Evolutionary conservation across 306 rosid species (phyloP).

Genomic region (Acacia melanoxylon): DNA sequence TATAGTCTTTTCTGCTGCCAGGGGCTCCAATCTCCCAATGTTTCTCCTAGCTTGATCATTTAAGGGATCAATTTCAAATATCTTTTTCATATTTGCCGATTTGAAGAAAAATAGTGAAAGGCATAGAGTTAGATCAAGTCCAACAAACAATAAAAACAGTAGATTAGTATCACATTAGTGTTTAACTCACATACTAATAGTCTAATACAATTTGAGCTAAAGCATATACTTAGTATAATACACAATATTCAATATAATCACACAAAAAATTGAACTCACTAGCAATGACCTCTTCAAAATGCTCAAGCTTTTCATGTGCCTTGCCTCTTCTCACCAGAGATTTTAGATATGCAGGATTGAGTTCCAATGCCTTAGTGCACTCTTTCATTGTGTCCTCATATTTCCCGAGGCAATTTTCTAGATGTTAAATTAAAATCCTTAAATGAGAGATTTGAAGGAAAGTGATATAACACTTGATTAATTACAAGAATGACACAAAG

Average conservation of each 20-base stretch:
- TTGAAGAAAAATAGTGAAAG: neutral
- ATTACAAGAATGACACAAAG: neutral
- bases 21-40: slow-evolving; percentile 70
- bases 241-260: neutral
- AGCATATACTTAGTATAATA: neutral
- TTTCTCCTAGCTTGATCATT: slow-evolving; percentile 70
- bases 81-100: slow-evolving; percentile 72
- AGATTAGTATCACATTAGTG: neutral
- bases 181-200: slow-evolving; percentile 14
- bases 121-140: slow-evolving; percentile 8
- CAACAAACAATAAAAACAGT: slow-evolving; percentile 2
- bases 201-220: neutral
- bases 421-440: neutral
- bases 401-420: slow-evolving; percentile 46
- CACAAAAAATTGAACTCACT: slow-evolving; percentile 47
- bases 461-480: neutral
- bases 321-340: slow-evolving; percentile 86
- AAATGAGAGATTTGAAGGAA: neutral
- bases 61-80: slow-evolving; percentile 78
- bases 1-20: slow-evolving; percentile 85
- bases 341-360: slow-evolving; percentile 74
- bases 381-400: slow-evolving; percentile 76
- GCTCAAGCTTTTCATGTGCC: slow-evolving; percentile 92
- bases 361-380: slow-evolving; percentile 86
- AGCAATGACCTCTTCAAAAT: slow-evolving; percentile 81